Evolutionary conservation across 2,329 filamentous ascomycete genomes (phyloP), one percentile per base, ranked within the genome.

Genomic region (Colletotrichum higginsianum): DNA sequence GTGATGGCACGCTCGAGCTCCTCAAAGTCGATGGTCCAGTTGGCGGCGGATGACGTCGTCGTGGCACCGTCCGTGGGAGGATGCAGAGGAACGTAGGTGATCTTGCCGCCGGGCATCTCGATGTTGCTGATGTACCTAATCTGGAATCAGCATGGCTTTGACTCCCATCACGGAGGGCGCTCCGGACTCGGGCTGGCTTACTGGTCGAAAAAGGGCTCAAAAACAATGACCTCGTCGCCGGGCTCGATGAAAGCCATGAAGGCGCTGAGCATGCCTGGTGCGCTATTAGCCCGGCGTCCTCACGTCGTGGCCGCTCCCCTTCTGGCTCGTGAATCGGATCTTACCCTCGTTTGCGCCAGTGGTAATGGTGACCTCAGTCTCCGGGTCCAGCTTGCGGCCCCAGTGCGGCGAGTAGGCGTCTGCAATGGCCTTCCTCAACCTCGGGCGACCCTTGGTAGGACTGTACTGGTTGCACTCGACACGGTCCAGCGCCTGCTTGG

Each of bases 381-480:
- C 94, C 0, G 96, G 94, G 81, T 99, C 88, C 55, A 99, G 83
- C 74, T 88, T 86, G 65, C 93, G 90, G 46, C 94, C 94, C 86
- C 97, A 98, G 81, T 92, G 92, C 0, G 95, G 94, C 16, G 94
- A 93, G 84, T 99, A 99, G 26, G 96, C 93, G 77, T 97, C 91
- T 2, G 96, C 94, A 78, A 99, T 92, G 62, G 96, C 96, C 86
- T 98, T 94, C 87, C 92, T 96, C 79, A 99, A 87, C 66, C 96
- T 90, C 52, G 96, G 96, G 8, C 96, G 91, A 72, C 96, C 96
- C 87, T 95, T 96, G 23, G 96, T 98, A 2, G 95, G 96, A 26
- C 95, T 96, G 87, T 99, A 99, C 86, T 99, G 96, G 82, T 99
- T 99, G 88, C 96, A 98, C 76, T 98, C 96, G 26, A 99, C 96